Conservation (phyloP, 2,329 filamentous ascomycete species). For the Teratosphaeria pseudoeucalypti region DNA sequence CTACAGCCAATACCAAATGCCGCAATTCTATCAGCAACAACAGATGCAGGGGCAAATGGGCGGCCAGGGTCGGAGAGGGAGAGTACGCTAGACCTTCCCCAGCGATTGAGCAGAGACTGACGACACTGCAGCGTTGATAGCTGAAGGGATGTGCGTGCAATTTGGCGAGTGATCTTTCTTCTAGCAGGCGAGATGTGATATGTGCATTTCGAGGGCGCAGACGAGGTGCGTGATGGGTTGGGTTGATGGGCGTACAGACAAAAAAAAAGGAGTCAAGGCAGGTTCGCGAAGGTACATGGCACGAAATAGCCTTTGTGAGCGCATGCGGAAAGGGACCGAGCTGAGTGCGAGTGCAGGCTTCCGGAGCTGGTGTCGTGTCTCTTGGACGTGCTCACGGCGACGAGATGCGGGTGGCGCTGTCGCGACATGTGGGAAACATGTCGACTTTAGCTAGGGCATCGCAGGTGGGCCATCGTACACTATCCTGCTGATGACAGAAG, state of each 20-base stretch:
- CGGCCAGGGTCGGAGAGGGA: slow-evolving; percentile 7
- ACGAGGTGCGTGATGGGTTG: not conserved
- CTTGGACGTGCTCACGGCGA: not conserved
- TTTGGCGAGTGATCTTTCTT: not conserved
- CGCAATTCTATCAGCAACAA: slow-evolving; percentile 10
- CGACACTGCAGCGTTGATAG: not conserved
- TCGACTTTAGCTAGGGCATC: not conserved
- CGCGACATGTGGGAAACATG: not conserved
- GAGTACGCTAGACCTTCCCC: slow-evolving; percentile 6
- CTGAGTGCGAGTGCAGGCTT: not conserved
- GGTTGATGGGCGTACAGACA: not conserved
- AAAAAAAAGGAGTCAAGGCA: not conserved
- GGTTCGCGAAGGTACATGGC: not conserved
- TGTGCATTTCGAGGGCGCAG: not conserved
- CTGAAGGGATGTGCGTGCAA: not conserved
- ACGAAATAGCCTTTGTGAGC: not conserved
- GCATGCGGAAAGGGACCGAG: not conserved
- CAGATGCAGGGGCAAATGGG: slow-evolving; percentile 12
- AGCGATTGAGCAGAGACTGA: not conserved
- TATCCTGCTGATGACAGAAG: not conserved
- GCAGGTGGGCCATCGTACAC: not conserved
- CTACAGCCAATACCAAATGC: slow-evolving; percentile 16
- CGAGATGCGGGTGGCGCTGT: not conserved
- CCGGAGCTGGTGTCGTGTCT: not conserved
- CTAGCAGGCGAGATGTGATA: not conserved